Base-by-base conservation (phyloP, 1,284 basidiomycete species). In the Ganoderma sinense region DNA sequence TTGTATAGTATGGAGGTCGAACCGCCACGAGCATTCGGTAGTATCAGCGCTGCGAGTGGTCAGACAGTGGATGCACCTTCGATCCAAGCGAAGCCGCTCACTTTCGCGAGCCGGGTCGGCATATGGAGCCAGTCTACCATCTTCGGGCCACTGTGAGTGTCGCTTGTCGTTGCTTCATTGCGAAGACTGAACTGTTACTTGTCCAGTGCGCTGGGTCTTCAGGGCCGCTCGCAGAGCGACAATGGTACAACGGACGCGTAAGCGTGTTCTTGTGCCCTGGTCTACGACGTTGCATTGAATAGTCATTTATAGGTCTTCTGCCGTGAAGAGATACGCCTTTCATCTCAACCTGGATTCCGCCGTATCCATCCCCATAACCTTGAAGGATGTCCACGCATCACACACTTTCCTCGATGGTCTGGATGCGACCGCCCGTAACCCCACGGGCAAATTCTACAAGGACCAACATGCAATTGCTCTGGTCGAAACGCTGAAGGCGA, bases 61-160 rank as follows among this genome's bases (percentile, higher is more conserved):
- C 58, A 40, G 23, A 14, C 39, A 40, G 10, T 14, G 2, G 59
- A 41, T 1, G 14, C 36, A 13, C 31, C 20, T 39, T n/a, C 31
- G 31, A 11, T 33, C n/a, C 58, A 69, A 41, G 72, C 69, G 2
- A 60, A 65, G 18, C 72, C 72, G 6, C 10, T 73, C 8, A 74
- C 73, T 1, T 74, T 74, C 29, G 63, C 73, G 7, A 71, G 62
- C 18, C 73, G 65, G 14, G 68, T 72, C 2, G 62, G 72, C 1
- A 70, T 63, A 1, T 79, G 74, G 77, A 74, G 67, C 36, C 66
- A 75, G 31, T 71, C 78, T 0, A 82, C 80, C 6, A 82, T 82
- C 36, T 82, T 82, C 70, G 80, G 80, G 2, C 80, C 80, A 40
- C 74, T 81, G 81, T 82, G 63, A 71, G 81, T 77, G 16, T 36